Conservation (phyloP, 208 protist species). For the Acanthamoeba healyi region DNA sequence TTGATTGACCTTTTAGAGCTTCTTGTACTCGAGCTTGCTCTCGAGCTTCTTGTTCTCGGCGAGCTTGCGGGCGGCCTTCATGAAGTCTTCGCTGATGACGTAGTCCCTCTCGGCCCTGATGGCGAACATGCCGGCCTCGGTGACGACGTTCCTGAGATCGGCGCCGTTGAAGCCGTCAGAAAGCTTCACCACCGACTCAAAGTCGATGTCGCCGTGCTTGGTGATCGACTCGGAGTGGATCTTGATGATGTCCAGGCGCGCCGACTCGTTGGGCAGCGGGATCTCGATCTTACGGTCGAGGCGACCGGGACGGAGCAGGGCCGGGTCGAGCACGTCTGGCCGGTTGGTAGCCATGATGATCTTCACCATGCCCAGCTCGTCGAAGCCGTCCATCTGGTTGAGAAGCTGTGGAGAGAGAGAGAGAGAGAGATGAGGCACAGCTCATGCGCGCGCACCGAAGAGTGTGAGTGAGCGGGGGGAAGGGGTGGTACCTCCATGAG, state of each 20-base stretch:
- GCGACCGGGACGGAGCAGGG: constrained; percentile 97
- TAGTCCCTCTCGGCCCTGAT: constrained; percentile 98
- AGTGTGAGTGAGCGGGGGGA: constrained; percentile 86
- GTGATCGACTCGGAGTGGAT: constrained; percentile 97
- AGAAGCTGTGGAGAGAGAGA: constrained; percentile 95
- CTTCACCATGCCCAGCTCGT: constrained; percentile 99
- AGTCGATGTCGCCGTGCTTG: constrained; percentile 99
- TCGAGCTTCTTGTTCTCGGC: constrained; percentile 99
- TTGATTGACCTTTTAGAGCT: constrained; percentile 88
- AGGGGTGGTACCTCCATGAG: constrained; percentile 95
- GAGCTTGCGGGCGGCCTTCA: constrained; percentile 99
- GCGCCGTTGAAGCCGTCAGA: constrained; percentile 99
- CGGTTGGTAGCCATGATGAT: constrained; percentile 99
- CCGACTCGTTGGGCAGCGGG: constrained; percentile 98
- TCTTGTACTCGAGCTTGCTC: constrained; percentile 93
- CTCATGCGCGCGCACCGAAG: constrained; percentile 93
- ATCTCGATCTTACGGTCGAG: constrained; percentile 96
- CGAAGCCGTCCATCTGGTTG: constrained; percentile 99
- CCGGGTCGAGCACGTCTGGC: constrained; percentile 95
- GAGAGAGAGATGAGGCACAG: not conserved
- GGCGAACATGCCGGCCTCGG: constrained; percentile 99
- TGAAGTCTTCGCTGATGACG: constrained; percentile 98
- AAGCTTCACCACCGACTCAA: constrained; percentile 98
- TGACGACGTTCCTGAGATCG: constrained; percentile 98
- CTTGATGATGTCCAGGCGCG: constrained; percentile 97